Conservation (phyloP, 2,329 filamentous ascomycete species). For the Colletotrichum tropicale region DNA sequence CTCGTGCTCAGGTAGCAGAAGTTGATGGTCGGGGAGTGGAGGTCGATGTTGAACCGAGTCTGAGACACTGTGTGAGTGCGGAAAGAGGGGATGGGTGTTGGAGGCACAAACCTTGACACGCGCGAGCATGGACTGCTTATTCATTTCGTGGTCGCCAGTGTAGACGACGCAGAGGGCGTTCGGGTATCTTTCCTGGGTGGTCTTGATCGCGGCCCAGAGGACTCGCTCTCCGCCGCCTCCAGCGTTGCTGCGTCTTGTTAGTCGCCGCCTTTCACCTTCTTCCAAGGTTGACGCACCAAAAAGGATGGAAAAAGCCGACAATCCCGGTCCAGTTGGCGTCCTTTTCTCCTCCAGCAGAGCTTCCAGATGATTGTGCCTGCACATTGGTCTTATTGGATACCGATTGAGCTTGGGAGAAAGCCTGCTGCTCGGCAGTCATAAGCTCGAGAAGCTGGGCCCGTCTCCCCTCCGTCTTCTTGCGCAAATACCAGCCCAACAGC, state of each 20-base stretch:
- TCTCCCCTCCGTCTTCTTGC: conserved; percentile 67
- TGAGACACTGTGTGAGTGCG: conserved; percentile 35
- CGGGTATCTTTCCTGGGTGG: conserved; percentile 88
- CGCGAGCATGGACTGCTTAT: conserved; percentile 78
- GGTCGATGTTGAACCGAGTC: conserved; percentile 89
- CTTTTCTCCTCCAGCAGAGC: conserved; percentile 43
- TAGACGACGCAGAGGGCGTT: conserved; percentile 91
- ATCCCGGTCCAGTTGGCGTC: conserved; percentile 77
- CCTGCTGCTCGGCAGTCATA: conserved; percentile 49
- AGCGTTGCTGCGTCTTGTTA: conserved; percentile 71
- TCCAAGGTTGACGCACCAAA: conserved; percentile 68
- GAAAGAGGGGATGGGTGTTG: conserved; percentile 9
- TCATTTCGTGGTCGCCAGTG: conserved; percentile 90
- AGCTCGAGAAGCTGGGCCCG: conserved; percentile 60
- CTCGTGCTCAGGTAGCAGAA: conserved; percentile 93
- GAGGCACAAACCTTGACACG: conserved; percentile 68
- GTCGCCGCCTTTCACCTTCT: not conserved
- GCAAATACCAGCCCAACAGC: conserved; percentile 63
- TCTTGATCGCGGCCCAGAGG: conserved; percentile 92
- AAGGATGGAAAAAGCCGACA: conserved; percentile 96
- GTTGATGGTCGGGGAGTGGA: conserved; percentile 81
- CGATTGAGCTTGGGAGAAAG: conserved; percentile 27
- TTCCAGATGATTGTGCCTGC: conserved; percentile 5
- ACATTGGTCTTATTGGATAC: conserved; percentile 58
- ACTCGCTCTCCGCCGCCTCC: conserved; percentile 95